phyloP scores from a whole-genome alignment of 164 flowering plant species.

The Stephania japonica region DNA sequence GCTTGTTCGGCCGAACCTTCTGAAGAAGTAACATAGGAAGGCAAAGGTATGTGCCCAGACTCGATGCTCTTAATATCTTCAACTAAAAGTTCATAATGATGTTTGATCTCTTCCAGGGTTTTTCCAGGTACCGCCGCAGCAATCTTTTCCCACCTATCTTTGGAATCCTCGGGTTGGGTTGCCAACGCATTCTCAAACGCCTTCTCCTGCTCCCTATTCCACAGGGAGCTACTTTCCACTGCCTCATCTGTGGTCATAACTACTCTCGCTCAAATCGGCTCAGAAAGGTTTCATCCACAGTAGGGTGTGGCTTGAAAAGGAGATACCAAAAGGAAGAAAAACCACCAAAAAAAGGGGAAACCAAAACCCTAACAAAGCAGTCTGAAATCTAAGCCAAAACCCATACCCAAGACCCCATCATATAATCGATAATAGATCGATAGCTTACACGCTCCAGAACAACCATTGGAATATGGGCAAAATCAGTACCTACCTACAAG shows the following conservation, averaged over 20 bases:
- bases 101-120: slow-evolving; percentile 59
- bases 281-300: slow-evolving; percentile 8
- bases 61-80: slow-evolving; percentile 72
- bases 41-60: slow-evolving; percentile 72
- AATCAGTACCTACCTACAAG: slow-evolving; percentile 18
- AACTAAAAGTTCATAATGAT: slow-evolving; percentile 69
- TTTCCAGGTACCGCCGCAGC: slow-evolving; percentile 73
- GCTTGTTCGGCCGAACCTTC: slow-evolving; percentile 52
- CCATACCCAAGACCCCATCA: slow-evolving; percentile 14
- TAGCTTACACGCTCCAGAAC: slow-evolving; percentile 1
- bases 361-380: slow-evolving; percentile 9
- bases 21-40: slow-evolving; percentile 48
- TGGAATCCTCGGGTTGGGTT: slow-evolving; percentile 48
- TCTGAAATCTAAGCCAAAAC: slow-evolving; percentile 15
- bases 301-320: background rate
- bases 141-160: slow-evolving; percentile 86
- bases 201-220: slow-evolving; percentile 85
- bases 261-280: slow-evolving; percentile 21
- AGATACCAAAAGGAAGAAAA: background rate
- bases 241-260: slow-evolving; percentile 70
- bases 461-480: slow-evolving; percentile 23
- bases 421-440: background rate
- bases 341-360: slow-evolving; percentile 6
- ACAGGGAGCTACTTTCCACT: slow-evolving; percentile 33
- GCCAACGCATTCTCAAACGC: slow-evolving; percentile 85